Conservation (phyloP, 495 filamentous ascomycete species). For the Tuber brumale region DNA sequence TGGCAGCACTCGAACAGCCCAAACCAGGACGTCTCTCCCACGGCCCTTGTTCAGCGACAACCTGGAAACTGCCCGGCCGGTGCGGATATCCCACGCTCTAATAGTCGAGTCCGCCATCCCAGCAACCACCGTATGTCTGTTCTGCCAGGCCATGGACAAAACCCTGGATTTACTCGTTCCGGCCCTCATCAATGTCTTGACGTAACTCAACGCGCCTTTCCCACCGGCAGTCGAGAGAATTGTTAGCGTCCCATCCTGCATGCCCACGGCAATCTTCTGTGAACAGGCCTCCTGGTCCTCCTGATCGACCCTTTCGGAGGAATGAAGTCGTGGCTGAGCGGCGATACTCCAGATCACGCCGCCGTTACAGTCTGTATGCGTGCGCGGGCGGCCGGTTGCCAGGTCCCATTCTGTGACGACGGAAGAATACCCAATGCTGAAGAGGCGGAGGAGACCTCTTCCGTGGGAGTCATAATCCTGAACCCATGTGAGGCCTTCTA, state of each 20-base stretch:
- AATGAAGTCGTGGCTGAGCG: slow-evolving; percentile 64
- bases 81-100: slow-evolving; percentile 78
- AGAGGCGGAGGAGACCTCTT: slow-evolving; percentile 73
- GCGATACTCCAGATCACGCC: slow-evolving; percentile 95
- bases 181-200: slow-evolving; percentile 54
- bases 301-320: slow-evolving; percentile 40
- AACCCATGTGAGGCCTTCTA: slow-evolving; percentile 89
- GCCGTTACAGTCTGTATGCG: slow-evolving; percentile 83
- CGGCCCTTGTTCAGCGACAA: slow-evolving; percentile 81
- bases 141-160: slow-evolving; percentile 82
- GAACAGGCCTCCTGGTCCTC: slow-evolving; percentile 41
- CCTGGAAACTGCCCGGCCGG: slow-evolving; percentile 61
- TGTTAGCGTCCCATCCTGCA: slow-evolving; percentile 82
- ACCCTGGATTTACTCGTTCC: slow-evolving; percentile 76
- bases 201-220: slow-evolving; percentile 32
- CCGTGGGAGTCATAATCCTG: slow-evolving; percentile 70
- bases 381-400: slow-evolving; percentile 62
- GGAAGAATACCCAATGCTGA: slow-evolving; percentile 92
- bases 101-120: slow-evolving; percentile 91
- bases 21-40: slow-evolving; percentile 81
- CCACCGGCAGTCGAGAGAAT: slow-evolving; percentile 64
- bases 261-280: slow-evolving; percentile 80
- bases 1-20: slow-evolving; percentile 79
- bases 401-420: slow-evolving; percentile 93
- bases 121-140: slow-evolving; percentile 71